Base-by-base conservation (phyloP, 805 yeast genomes). In the Starmerella floricola region DNA sequence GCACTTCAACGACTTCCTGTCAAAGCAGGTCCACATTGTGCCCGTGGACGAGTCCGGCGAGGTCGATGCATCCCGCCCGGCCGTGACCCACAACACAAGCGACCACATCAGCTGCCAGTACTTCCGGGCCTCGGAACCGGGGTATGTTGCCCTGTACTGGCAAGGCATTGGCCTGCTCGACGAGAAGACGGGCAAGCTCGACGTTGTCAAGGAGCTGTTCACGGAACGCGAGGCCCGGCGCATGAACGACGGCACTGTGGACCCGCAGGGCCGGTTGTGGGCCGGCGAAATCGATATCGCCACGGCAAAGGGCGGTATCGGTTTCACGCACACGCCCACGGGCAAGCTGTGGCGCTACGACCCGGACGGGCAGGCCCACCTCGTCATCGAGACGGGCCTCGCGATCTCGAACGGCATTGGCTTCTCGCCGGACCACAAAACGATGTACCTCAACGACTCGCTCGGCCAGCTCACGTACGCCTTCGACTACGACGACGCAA, bases 171-270 rank as follows among this genome's bases (percentile, higher is more conserved):
- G 61, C 17, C 53, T 54, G 38, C 41, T 61, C 49, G 59, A 61
- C 45, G 65, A 61, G 47, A 39, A 44, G 13, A 59, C 64, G 3
- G 65, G 64, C 19, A 48, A 55, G 38, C 47, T 61, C 34, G 57
- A 56, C 6, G 48, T 55, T 10, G 42, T 60, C 27, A 55, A 58
- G 45, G 61, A 56, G 48, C 49, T 61, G 34, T 58, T 58, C 29
- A 61, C 62, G 13, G 62, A 58, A 19, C 54, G 61, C 30, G 37
- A 42, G 19, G 46, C 45, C 33, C 42, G 59, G 34, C 49, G 84
- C 55, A 77, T 91, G 32, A 85, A 85, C 56, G 95, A 85, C 56
- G 94, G 95, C 0, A 74, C 75, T 34, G 72, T 82, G 35, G 86
- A 82, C 45, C 79, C 83, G 6, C 64, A 73, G 55, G 94, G 94